Conservation (phyloP, 2,329 filamentous ascomycete species). For the Venturia nashicola region DNA sequence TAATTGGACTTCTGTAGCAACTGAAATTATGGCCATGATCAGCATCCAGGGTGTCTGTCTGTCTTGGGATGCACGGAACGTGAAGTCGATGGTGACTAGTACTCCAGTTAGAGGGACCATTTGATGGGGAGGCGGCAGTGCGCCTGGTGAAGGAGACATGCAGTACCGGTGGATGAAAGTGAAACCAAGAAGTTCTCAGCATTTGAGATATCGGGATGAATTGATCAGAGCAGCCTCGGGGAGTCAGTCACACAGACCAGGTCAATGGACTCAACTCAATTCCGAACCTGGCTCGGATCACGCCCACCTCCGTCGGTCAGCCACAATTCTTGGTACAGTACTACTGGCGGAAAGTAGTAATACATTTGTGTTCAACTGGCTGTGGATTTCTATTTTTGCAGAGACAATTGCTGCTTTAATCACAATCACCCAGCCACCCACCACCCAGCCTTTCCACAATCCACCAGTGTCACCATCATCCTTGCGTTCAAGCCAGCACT, state of each 20-base stretch:
- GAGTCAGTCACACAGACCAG: not conserved
- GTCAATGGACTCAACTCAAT: not conserved
- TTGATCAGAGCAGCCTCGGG: no score
- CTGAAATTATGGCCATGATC: no score
- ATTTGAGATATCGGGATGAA: not conserved
- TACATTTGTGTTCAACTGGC: no score
- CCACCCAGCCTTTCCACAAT: not conserved
- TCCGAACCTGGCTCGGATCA: not conserved
- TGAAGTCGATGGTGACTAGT: no score
- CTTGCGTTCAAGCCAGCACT: not conserved
- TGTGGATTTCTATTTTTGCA: no score
- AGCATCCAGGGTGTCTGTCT: no score
- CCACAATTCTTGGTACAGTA: not conserved
- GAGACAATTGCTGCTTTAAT: no score
- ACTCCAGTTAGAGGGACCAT: no score
- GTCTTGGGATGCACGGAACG: no score
- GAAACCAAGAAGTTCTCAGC: not conserved
- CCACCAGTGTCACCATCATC: not conserved
- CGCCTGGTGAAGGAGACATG: not conserved
- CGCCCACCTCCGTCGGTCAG: not conserved
- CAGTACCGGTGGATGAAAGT: not conserved
- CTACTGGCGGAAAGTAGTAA: no score
- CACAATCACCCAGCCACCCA: not conserved
- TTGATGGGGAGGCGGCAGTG: not conserved
- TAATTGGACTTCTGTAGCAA: not conserved